Conservation (phyloP, 1,284 basidiomycete genomes). For the Moesziomyces sp. region DNA sequence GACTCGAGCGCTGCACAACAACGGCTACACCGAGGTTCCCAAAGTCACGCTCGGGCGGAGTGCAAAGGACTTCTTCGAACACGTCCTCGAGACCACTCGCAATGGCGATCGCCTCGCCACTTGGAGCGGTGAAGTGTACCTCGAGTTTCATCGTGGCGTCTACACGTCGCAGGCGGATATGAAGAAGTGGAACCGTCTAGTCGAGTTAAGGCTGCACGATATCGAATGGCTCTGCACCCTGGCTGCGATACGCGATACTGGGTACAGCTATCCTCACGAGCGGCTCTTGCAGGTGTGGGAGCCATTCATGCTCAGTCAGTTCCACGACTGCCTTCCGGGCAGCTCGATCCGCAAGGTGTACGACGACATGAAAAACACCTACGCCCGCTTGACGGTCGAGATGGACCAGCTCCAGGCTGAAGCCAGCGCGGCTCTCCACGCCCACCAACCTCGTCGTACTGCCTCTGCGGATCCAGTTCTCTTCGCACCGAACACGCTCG, state of each 20-base stretch:
- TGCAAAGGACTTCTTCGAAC: constrained; percentile 80
- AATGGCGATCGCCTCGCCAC: constrained; percentile 82
- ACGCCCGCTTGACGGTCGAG: constrained; percentile 79
- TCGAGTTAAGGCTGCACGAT: constrained; percentile 89
- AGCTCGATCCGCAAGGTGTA: constrained; percentile 86
- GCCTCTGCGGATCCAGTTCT: neutral
- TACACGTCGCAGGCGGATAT: constrained; percentile 78
- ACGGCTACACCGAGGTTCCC: constrained; percentile 62
- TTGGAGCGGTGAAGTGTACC: constrained; percentile 75
- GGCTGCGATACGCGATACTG: constrained; percentile 76
- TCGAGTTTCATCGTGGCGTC: constrained; percentile 78
- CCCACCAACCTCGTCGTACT: too few species aligned
- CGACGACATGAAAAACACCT: constrained; percentile 87
- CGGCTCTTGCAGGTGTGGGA: constrained; percentile 86
- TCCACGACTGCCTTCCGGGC: constrained; percentile 82
- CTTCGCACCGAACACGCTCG: constrained; percentile 79
- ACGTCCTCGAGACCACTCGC: constrained; percentile 76
- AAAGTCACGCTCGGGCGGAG: constrained; percentile 48
- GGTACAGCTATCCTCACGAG: constrained; percentile 83
- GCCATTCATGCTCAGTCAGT: constrained; percentile 71
- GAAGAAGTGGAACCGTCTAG: constrained; percentile 94
- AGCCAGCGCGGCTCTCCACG: constrained; percentile 76
- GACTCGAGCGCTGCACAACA: constrained; percentile 76
- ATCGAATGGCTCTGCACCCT: constrained; percentile 87
- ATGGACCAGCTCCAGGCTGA: constrained; percentile 80